Percentiles rank a stretch among this genome's conserved stretches.
These are phyloP conservation scores for Umbelopsis sp. DNA, from an alignment of 192 early-diverging fungal species.

Conservation along the genomic window DNA sequence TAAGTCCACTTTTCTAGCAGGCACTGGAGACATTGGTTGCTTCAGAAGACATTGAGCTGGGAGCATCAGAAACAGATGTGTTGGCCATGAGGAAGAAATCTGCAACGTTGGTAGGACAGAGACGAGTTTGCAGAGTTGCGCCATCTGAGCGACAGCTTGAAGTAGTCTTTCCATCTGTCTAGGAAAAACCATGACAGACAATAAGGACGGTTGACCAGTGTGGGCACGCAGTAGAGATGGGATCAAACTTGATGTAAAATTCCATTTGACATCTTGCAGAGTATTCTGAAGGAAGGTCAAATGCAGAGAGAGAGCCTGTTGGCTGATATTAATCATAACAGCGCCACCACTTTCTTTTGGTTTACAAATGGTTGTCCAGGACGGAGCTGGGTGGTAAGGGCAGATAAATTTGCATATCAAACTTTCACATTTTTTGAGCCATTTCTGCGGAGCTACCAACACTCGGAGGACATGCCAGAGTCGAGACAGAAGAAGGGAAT, in stretches of 20 bases:
- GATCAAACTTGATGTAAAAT: neutral
- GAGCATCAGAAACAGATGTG: neutral
- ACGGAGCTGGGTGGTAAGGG: slow-evolving; percentile 6
- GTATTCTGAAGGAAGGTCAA: neutral
- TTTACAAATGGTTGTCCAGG: neutral
- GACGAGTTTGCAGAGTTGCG: neutral
- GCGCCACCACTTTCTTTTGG: neutral
- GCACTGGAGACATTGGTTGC: neutral
- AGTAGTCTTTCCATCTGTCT: neutral
- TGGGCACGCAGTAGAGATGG: neutral
- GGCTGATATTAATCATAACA: neutral
- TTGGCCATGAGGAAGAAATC: neutral
- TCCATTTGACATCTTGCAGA: neutral
- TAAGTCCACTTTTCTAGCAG: neutral
- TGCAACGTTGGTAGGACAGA: neutral
- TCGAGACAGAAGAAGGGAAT: slow-evolving; percentile 18
- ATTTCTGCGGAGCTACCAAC: neutral
- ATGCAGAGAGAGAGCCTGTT: slow-evolving; percentile 4
- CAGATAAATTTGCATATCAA: slow-evolving; percentile 4
- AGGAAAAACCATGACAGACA: neutral
- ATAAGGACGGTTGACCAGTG: neutral
- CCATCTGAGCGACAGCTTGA: neutral
- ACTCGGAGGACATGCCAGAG: slow-evolving; percentile 24
- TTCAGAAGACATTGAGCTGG: neutral
- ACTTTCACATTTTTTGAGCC: neutral